Percentiles rank a stretch among this genome's conserved stretches.
Evolutionary conservation across 768 basidiomycete genomes (phyloP).

Genomic region (Lenzites betulinus): DNA sequence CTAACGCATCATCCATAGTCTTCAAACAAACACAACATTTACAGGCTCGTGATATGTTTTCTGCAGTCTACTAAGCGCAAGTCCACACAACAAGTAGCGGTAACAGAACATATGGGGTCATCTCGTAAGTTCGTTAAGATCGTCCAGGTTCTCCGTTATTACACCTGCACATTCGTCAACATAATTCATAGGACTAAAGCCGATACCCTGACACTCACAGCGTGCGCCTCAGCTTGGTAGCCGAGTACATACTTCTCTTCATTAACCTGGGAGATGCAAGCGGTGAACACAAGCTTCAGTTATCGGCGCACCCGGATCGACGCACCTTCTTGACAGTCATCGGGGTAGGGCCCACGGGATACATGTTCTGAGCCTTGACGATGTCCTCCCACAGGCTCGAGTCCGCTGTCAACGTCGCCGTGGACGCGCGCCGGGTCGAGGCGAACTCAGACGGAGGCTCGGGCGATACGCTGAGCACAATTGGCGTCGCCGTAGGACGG

Average conservation of each 20-base stretch:
- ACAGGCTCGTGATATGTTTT: no score
- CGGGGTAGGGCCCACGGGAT: neutral
- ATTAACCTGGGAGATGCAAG: neutral
- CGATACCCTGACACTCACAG: neutral
- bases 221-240: neutral
- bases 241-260: neutral
- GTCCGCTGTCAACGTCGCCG: slow-evolving; percentile 9
- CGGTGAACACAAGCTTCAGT: neutral
- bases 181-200: no score
- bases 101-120: no score
- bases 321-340: neutral
- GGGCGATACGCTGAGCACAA: neutral
- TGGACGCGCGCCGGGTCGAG: slow-evolving; percentile 7
- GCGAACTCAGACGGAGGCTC: neutral
- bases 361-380: slow-evolving; percentile 1
- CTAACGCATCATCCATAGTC: no score
- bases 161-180: no score
- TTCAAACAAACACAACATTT: no score
- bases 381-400: slow-evolving; percentile 3
- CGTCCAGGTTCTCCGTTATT: no score
- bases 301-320: neutral
- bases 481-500: neutral
- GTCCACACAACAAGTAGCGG: no score
- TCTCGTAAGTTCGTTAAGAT: no score
- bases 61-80: no score